These are phyloP conservation scores for Phanerochaete carnosa DNA, from an alignment of 768 basidiomycete genomes.

Conservation along the genomic window DNA sequence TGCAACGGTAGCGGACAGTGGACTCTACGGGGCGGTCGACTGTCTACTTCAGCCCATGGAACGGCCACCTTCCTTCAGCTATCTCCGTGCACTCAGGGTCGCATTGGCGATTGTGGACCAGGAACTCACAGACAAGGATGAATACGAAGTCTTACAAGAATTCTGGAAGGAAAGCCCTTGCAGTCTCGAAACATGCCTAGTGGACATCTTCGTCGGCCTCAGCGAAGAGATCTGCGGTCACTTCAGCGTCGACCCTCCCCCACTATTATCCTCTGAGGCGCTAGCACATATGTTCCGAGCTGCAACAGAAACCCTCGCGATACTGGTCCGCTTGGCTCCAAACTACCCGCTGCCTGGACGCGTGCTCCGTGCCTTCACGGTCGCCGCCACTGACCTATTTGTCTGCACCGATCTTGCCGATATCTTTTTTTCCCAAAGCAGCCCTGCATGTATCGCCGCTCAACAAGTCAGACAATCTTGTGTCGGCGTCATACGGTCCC, in stretches of 20 bases:
- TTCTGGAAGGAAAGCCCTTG: constrained; percentile 61
- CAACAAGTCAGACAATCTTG: constrained; percentile 47
- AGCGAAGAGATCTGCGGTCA: constrained; percentile 50
- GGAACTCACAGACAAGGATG: constrained; percentile 54
- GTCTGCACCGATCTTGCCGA: constrained; percentile 48
- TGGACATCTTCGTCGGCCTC: constrained; percentile 48
- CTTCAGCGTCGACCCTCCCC: constrained; percentile 41
- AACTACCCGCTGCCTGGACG: constrained; percentile 51
- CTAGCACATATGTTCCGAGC: constrained; percentile 55
- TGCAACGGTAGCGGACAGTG: constrained; percentile 67
- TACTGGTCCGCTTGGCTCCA: constrained; percentile 46
- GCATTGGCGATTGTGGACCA: constrained; percentile 54
- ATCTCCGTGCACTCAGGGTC: constrained; percentile 59
- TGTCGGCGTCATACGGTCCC: constrained; percentile 41
- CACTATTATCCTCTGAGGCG: constrained; percentile 35
- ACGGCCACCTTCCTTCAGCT: constrained; percentile 47
- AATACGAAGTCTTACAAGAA: constrained; percentile 50
- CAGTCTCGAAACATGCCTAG: constrained; percentile 54
- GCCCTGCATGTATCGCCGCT: constrained; percentile 40
- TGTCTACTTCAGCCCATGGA: constrained; percentile 50
- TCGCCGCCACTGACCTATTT: constrained; percentile 51
- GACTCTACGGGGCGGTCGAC: constrained; percentile 58
- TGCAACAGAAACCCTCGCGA: constrained; percentile 47
- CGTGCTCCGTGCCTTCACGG: constrained; percentile 41
- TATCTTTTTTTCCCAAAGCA: constrained; percentile 35